A percentile compares a stretch with the other conserved stretches of the same genome.
Conservation (phyloP, 768 basidiomycete species). For the Amanita phalloides region DNA sequence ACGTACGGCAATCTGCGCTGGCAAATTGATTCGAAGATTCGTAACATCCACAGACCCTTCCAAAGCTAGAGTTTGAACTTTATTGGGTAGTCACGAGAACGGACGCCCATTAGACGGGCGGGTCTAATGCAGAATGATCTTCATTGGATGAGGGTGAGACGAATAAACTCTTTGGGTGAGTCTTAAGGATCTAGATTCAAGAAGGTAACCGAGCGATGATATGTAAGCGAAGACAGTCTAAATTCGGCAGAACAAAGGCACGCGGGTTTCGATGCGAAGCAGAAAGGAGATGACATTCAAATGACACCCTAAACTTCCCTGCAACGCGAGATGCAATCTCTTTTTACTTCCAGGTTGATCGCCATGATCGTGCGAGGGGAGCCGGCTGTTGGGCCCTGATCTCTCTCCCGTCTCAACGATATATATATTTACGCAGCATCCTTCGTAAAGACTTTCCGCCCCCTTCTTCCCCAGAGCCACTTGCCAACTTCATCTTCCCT, state of each 20-base stretch:
- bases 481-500: conserved; percentile 10
- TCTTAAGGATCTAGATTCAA: conserved; percentile 26
- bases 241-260: conserved; percentile 46
- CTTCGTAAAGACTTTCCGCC: conserved; percentile 36
- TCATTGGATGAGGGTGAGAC: conserved; percentile 11
- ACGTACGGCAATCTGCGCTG: conserved; percentile 19
- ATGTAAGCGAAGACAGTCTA: conserved; percentile 33
- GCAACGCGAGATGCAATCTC: conserved; percentile 34
- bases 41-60: conserved; percentile 7
- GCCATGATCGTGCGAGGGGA: conserved; percentile 57
- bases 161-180: conserved; percentile 35
- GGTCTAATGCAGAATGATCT: conserved; percentile 10
- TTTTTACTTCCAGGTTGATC: conserved; percentile 36
- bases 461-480: conserved; percentile 23
- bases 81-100: conserved; percentile 1
- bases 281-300: conserved; percentile 22
- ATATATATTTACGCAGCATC: conserved; percentile 47
- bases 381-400: conserved; percentile 32
- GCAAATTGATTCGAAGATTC: conserved; percentile 6
- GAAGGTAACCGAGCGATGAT: conserved; percentile 23
- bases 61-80: conserved; percentile 7
- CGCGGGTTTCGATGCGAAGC: conserved; percentile 40
- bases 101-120: neutral
- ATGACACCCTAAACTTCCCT: conserved; percentile 33
- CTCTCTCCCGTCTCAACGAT: conserved; percentile 29